Percentiles rank a stretch among this genome's conserved stretches.
These are phyloP conservation scores for Trypanosoma cruzi DNA, from an alignment of 208 protist species.

Conservation along the genomic window DNA sequence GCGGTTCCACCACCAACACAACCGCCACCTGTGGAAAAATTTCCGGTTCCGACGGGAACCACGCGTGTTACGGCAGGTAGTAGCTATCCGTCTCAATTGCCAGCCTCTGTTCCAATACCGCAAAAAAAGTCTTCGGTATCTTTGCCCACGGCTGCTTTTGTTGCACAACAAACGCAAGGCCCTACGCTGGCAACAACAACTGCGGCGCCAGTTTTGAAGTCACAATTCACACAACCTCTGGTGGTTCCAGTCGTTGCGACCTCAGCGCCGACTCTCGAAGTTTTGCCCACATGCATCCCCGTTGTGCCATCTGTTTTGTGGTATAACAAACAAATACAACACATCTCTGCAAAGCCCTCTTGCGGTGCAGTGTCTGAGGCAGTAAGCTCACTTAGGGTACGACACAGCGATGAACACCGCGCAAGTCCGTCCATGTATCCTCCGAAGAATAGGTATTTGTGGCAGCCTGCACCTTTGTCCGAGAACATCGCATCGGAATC, in stretches of 20 bases:
- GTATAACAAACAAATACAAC: constrained; percentile 37
- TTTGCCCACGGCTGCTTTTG: constrained; percentile 6
- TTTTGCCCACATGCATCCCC: constrained; percentile 20
- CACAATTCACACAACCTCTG: background rate
- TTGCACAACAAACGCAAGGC: background rate
- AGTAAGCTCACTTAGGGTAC: background rate
- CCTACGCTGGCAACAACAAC: background rate
- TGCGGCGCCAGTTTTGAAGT: background rate
- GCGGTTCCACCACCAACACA: background rate
- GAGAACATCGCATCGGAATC: constrained; percentile 19
- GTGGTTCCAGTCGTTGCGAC: constrained; percentile 4
- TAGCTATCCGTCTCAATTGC: constrained; percentile 21
- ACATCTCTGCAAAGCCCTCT: constrained; percentile 34
- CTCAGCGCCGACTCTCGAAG: constrained; percentile 4
- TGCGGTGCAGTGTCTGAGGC: background rate
- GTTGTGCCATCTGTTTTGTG: constrained; percentile 38
- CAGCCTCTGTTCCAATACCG: constrained; percentile 22
- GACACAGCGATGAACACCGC: constrained; percentile 8
- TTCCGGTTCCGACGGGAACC: constrained; percentile 13
- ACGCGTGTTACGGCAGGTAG: constrained; percentile 2
- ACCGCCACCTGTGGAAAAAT: constrained; percentile 29
- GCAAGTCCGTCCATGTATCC: constrained; percentile 3
- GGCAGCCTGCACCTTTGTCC: constrained; percentile 53
- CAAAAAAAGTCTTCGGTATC: constrained; percentile 7
- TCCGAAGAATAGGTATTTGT: constrained; percentile 59